These are phyloP conservation scores for Piloderma croceum DNA, from an alignment of 768 basidiomycete species.

Conservation along the genomic window DNA sequence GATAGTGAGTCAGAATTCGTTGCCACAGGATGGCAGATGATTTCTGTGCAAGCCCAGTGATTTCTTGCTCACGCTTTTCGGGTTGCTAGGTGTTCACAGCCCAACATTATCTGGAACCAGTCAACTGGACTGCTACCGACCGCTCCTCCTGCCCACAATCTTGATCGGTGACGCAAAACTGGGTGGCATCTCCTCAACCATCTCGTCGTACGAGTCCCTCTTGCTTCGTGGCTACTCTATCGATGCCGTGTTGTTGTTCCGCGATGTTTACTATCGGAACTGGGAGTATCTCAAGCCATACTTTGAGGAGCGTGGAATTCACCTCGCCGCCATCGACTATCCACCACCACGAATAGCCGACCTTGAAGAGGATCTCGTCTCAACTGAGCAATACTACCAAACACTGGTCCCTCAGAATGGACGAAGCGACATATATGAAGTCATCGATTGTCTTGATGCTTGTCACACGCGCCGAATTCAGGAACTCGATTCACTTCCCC, in stretches of 20 bases:
- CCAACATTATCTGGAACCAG: conserved; percentile 78
- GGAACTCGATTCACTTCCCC: conserved; percentile 73
- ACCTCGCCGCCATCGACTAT: conserved; percentile 45
- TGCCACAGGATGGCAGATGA: conserved; percentile 7
- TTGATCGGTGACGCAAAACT: conserved; percentile 85
- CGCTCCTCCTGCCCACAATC: conserved; percentile 81
- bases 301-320: conserved; percentile 68
- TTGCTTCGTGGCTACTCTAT: conserved; percentile 85
- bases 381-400: conserved; percentile 72
- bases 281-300: conserved; percentile 75
- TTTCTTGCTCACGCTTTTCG: conserved; percentile 5
- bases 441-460: conserved; percentile 55
- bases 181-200: conserved; percentile 90
- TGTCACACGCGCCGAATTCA: conserved; percentile 62
- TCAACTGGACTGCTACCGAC: conserved; percentile 81
- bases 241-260: conserved; percentile 79
- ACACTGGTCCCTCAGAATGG: conserved; percentile 33
- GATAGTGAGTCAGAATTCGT: conserved; percentile 3
- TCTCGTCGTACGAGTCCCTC: conserved; percentile 90
- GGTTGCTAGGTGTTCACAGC: conserved; percentile 75
- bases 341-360: conserved; percentile 52
- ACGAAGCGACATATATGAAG: conserved; percentile 35
- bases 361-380: conserved; percentile 37
- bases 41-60: conserved; percentile 2
- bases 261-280: conserved; percentile 84